Base-by-base conservation (phyloP, 2,329 filamentous ascomycete species). In the Paraconiothyrium brasiliense region DNA sequence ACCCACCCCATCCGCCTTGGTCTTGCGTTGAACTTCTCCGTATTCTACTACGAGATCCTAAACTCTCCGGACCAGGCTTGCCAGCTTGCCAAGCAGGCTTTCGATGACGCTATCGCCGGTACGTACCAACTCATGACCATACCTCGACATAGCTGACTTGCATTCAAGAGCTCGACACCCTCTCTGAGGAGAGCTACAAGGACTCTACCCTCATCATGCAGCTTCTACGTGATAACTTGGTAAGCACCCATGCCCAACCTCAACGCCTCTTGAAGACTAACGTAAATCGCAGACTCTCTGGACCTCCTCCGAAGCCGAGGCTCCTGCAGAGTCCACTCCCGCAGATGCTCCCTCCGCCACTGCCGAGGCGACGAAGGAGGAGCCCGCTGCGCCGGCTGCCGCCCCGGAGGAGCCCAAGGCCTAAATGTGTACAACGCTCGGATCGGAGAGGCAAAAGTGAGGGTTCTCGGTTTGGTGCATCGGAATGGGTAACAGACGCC, bases 1-100 rank as follows among this genome's bases (percentile, higher is more conserved):
- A 97, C 93, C 61, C 93, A 97, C 87, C 93, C 93, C 78, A 97
- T 96, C 83, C 92, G 93, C 78, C 91, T 97, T 69, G 93, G 93
- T 80, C 89, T 97, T 70, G 93, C 93, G 75, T 87, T 97, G 71
- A 97, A 97, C 90, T 96, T 96, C 87, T 97, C 94, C 70, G 94
- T 97, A 78, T 98, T 97, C 88, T 98, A 98, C 90, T 99, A 99
- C 83, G 92, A 99, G 89, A 99, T 98, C 81, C 87, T 98, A 78
- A 99, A 98, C 87, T 93, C 94, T 47, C 94, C 94, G 68, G 95
- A 98, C 82, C 94, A 96, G 85, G 94, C 94, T 79, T 97, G 94
- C 90, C 94, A 97, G 83, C 90, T 97, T 73, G 94, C 93, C 83
- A 97, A 97, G 89, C 92, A 94, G 82, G 92, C 92, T 62, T 97